Conservation (phyloP, 2,329 filamentous ascomycete species). For the Penicillium freii region DNA sequence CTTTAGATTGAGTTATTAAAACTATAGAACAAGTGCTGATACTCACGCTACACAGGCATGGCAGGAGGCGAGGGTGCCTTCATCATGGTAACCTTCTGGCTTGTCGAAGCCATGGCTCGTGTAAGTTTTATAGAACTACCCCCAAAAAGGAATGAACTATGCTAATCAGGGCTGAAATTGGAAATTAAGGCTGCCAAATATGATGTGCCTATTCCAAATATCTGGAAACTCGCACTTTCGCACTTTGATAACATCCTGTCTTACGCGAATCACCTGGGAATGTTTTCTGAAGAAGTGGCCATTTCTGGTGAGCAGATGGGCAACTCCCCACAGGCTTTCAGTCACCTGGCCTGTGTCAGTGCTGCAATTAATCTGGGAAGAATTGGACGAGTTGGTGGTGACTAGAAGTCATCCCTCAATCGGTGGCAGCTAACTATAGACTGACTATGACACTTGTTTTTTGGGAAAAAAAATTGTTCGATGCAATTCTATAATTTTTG, state of each 20-base stretch:
- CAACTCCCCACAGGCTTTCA: conserved; percentile 77
- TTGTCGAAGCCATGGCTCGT: conserved; percentile 73
- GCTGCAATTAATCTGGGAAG: conserved; percentile 74
- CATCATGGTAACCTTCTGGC: conserved; percentile 80
- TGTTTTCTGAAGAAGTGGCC: conserved; percentile 78
- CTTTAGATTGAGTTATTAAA: neutral
- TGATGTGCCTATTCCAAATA: conserved; percentile 33
- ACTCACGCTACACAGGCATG: conserved; percentile 53
- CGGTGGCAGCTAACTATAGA: neutral
- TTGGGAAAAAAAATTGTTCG: neutral
- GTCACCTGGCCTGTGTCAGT: conserved; percentile 71
- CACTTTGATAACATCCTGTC: conserved; percentile 75
- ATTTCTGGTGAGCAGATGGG: conserved; percentile 73
- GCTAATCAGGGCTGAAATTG: neutral
- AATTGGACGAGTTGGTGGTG: conserved; percentile 12
- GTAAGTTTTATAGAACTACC: conserved; percentile 47
- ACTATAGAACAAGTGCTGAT: conserved; percentile 17
- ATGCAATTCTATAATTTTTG: neutral
- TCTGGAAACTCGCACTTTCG: conserved; percentile 54
- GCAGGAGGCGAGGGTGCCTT: conserved; percentile 74
- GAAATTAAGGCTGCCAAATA: conserved; percentile 28
- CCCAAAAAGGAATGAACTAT: neutral
- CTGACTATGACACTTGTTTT: neutral
- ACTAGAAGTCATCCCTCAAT: neutral
- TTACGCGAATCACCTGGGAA: conserved; percentile 73